Evolutionary conservation across 2,329 filamentous ascomycete species (phyloP), one percentile per base, ranked within the genome.

Genomic region (Leptographium wingfieldii): DNA sequence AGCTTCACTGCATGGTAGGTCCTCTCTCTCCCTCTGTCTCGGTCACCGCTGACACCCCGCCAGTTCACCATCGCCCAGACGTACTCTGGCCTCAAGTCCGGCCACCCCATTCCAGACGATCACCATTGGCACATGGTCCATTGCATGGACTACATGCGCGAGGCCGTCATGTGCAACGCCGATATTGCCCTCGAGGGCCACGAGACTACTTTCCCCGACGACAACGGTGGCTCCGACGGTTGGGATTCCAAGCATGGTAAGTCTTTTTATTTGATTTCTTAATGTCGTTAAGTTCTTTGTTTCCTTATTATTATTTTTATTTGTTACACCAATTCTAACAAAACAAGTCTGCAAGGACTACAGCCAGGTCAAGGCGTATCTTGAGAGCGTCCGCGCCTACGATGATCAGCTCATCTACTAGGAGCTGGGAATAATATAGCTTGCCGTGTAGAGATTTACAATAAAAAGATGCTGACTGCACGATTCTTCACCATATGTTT

Each of bases 101-200:
- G 70, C 60, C 70, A 73, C 62, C 64, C 69, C 53, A 68, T 76
- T 46, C 73, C 73, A 22, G 69, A 73, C 29, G 74, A 76, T 63
- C 73, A 76, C 66, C 73, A 76, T 66, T 76, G 73, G 72, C 75
- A 77, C 67, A 74, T 77, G 70, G 73, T 74, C 58, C 76, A 77
- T 69, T 78, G 76, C 69, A 75, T 77, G 66, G 73, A 74, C 64
- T 77, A 77, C 66, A 72, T 78, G 68, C 69, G 76, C 12, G 73
- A 77, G 66, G 73, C 73, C 48, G 73, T 78, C 61, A 72, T 77
- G 70, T 77, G 76, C 66, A 72, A 69, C 33, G 72, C 73, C 57
- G 76, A 77, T 62, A 75, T 74, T 61, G 74, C 74, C 1, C 67
- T 77, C 54, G 75, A 77, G 67, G 74, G 74, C 43, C 70, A 72